These are phyloP conservation scores for Xylaria acuta DNA, from an alignment of 495 filamentous ascomycete genomes.

Conservation along the genomic window DNA sequence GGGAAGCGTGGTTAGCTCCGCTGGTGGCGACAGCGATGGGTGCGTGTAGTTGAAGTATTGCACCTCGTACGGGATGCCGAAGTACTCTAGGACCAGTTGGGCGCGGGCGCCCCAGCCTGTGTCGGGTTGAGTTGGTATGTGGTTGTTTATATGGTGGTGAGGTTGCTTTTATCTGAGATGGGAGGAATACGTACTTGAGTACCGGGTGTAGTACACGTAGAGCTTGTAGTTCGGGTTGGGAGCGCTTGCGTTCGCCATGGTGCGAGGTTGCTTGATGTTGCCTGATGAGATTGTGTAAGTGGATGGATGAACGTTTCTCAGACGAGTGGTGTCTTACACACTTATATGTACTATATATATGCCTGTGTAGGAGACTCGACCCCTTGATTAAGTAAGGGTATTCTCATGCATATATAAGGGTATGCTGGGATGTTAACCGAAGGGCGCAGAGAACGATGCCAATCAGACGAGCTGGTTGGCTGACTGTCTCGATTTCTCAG, in stretches of 20 bases:
- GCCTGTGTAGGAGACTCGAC: not conserved
- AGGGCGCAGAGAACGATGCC: conserved; percentile 3
- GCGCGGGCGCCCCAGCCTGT: conserved; percentile 36
- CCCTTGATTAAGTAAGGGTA: not conserved
- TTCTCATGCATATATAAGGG: too few species aligned
- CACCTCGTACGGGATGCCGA: conserved; percentile 30
- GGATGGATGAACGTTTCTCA: not conserved
- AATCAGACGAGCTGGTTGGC: not conserved
- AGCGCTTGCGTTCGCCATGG: conserved; percentile 27
- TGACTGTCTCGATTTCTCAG: not conserved
- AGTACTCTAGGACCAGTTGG: conserved; percentile 30
- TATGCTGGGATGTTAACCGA: conserved; percentile 12
- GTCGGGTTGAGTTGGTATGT: not conserved
- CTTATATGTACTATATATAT: not conserved
- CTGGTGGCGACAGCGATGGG: conserved; percentile 21
- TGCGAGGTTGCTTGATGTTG: not conserved
- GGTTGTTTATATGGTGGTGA: not conserved
- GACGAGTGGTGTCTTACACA: not conserved
- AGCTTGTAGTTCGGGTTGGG: conserved; percentile 21
- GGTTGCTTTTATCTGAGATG: not conserved
- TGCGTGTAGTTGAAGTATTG: conserved; percentile 26
- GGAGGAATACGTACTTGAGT: conserved; percentile 32
- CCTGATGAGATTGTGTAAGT: not conserved
- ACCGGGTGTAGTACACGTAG: conserved; percentile 36
- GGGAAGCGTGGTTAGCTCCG: conserved; percentile 28